Conservation (phyloP, 176 grass and related monocot species). For the Juncus effusus region DNA sequence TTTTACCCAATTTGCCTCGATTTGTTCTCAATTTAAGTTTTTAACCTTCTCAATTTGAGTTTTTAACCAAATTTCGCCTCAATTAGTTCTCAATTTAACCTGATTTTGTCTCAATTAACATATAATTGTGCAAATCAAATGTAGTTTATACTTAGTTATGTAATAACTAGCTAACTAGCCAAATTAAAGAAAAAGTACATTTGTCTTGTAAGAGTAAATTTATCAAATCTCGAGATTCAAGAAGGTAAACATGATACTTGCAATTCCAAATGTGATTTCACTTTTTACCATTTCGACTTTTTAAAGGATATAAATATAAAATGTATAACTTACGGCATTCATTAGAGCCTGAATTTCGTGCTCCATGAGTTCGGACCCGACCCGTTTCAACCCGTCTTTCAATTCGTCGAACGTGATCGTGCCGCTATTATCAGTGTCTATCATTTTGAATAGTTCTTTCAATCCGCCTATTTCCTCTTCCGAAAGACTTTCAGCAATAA, state of each 20-base stretch:
- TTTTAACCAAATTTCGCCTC: too few relatives aligned
- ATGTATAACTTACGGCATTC: conserved; percentile 63
- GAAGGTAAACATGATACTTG: conserved; percentile 2
- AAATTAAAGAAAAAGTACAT: too few relatives aligned
- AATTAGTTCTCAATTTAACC: too few relatives aligned
- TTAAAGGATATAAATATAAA: conserved; percentile 1
- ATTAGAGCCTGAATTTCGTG: conserved; percentile 87
- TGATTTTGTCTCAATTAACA: too few relatives aligned
- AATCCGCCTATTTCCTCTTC: conserved; percentile 97
- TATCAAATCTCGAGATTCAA: too few relatives aligned
- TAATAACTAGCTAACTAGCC: too few relatives aligned
- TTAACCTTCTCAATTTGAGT: too few relatives aligned
- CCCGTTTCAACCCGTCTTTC: conserved; percentile 75
- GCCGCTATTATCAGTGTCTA: conserved; percentile 92
- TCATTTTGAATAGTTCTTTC: conserved; percentile 97
- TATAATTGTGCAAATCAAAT: too few relatives aligned
- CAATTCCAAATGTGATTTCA: background rate
- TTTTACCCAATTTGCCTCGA: too few relatives aligned
- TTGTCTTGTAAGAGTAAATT: too few relatives aligned
- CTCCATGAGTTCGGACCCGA: conserved; percentile 93
- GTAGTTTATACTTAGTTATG: too few relatives aligned
- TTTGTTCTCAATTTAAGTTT: too few relatives aligned
- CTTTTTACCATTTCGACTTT: background rate
- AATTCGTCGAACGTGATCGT: conserved; percentile 95
- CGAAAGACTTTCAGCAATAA: conserved; percentile 92